Conservation (phyloP, 2,329 filamentous ascomycete species). For the Aspergillus fructus region DNA sequence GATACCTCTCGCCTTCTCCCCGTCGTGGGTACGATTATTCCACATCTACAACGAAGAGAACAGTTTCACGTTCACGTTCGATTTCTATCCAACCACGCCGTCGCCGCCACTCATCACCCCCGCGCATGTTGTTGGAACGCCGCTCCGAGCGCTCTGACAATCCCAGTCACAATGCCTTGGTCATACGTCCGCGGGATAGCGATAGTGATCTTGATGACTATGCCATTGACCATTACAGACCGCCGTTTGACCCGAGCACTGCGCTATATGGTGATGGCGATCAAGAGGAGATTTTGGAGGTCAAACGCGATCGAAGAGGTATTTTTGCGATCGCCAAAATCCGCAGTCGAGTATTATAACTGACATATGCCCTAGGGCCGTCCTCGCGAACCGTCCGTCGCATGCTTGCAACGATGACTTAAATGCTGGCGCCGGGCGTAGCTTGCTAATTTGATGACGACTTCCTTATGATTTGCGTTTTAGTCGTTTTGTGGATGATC, state of each 20-base stretch:
- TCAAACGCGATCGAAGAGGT: conserved; percentile 94
- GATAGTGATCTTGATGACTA: conserved; percentile 55
- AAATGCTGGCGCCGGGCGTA: background rate
- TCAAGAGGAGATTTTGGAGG: conserved; percentile 54
- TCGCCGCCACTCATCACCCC: conserved; percentile 38
- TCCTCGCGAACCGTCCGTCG: conserved; percentile 64
- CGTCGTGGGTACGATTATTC: conserved; percentile 26
- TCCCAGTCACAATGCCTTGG: conserved; percentile 49
- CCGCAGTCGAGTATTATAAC: background rate
- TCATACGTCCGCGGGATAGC: conserved; percentile 48
- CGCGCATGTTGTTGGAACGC: conserved; percentile 27
- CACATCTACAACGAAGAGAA: conserved; percentile 26
- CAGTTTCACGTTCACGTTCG: conserved; percentile 34
- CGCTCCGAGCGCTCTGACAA: conserved; percentile 36
- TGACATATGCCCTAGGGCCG: conserved; percentile 51
- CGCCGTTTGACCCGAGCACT: conserved; percentile 28
- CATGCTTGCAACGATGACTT: conserved; percentile 71
- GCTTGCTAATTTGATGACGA: background rate
- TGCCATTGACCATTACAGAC: conserved; percentile 49
- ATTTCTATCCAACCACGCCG: conserved; percentile 33
- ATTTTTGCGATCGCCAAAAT: conserved; percentile 35
- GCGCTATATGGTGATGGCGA: conserved; percentile 39
- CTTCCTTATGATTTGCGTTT: background rate
- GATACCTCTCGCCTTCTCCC: conserved; percentile 26
- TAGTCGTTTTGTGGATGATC: background rate